Conservation (phyloP, 768 basidiomycete genomes). For the Solioccasus polychromus region DNA sequence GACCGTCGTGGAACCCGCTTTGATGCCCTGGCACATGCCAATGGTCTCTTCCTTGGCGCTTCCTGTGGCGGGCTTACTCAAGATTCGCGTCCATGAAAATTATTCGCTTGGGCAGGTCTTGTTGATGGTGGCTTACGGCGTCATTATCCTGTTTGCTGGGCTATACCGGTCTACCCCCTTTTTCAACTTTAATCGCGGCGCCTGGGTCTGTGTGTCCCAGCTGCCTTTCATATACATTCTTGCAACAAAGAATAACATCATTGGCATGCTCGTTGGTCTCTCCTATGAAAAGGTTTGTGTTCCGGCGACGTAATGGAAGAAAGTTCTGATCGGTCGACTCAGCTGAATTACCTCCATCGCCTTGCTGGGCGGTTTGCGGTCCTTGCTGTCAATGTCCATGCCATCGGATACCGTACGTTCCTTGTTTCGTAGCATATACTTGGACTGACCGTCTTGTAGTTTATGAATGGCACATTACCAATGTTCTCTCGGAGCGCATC, state of each 20-base stretch:
- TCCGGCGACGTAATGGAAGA: background rate
- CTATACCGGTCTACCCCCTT: conserved; percentile 53
- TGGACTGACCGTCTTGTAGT: conserved; percentile 36
- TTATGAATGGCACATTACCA: conserved; percentile 52
- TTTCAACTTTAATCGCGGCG: conserved; percentile 45
- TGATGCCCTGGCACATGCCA: conserved; percentile 30
- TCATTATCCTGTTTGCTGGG: conserved; percentile 42
- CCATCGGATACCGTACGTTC: conserved; percentile 52
- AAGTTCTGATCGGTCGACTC: background rate
- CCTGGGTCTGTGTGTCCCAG: conserved; percentile 55
- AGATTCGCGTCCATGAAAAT: conserved; percentile 43
- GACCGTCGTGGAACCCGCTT: background rate
- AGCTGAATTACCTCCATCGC: conserved; percentile 79
- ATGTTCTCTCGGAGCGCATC: conserved; percentile 38
- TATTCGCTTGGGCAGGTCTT: conserved; percentile 51
- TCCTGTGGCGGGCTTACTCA: conserved; percentile 40
- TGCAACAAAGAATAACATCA: conserved; percentile 67
- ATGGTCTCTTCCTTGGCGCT: conserved; percentile 41
- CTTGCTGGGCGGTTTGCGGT: conserved; percentile 57
- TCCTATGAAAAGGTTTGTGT: conserved; percentile 63
- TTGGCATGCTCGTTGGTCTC: conserved; percentile 54
- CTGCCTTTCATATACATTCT: conserved; percentile 62
- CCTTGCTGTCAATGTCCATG: conserved; percentile 56
- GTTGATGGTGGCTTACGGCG: conserved; percentile 45
- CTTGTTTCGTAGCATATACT: background rate